Conservation (phyloP, 441 rosid species). For the Jatropha multifida region DNA sequence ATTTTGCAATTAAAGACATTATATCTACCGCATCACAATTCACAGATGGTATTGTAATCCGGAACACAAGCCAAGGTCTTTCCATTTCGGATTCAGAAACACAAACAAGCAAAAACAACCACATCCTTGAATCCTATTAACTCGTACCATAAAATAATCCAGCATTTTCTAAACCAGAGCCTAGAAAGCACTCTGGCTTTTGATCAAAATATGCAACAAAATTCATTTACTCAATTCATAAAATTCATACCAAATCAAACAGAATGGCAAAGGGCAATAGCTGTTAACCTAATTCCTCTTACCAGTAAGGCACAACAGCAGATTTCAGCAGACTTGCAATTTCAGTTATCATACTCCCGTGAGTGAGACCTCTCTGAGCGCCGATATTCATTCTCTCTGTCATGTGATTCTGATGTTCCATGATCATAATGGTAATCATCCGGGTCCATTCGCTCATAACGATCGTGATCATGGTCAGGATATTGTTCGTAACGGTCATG, state of each 20-base stretch:
- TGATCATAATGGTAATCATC: slow-evolving; percentile 49
- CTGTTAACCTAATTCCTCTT: background rate
- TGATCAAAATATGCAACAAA: background rate
- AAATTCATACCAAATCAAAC: background rate
- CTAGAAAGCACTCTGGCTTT: background rate
- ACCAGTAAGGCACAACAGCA: background rate
- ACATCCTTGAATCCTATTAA: background rate
- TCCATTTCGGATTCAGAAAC: background rate
- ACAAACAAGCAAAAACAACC: background rate
- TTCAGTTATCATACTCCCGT: slow-evolving; percentile 29
- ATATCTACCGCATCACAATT: background rate
- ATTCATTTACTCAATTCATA: background rate
- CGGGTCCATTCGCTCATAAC: slow-evolving; percentile 58
- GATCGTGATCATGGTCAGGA: slow-evolving; percentile 49
- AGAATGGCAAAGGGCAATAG: background rate
- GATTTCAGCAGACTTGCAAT: slow-evolving; percentile 4
- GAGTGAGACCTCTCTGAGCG: slow-evolving; percentile 32
- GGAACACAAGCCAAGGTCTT: background rate
- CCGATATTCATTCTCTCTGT: slow-evolving; percentile 35
- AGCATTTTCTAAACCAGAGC: background rate
- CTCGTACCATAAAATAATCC: background rate
- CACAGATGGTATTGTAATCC: background rate
- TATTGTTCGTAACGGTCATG: slow-evolving; percentile 64
- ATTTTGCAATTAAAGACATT: background rate
- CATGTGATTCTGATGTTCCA: slow-evolving; percentile 35